phyloP scores from a whole-genome alignment of 1,284 basidiomycete species.

The Heterobasidion annosum region DNA sequence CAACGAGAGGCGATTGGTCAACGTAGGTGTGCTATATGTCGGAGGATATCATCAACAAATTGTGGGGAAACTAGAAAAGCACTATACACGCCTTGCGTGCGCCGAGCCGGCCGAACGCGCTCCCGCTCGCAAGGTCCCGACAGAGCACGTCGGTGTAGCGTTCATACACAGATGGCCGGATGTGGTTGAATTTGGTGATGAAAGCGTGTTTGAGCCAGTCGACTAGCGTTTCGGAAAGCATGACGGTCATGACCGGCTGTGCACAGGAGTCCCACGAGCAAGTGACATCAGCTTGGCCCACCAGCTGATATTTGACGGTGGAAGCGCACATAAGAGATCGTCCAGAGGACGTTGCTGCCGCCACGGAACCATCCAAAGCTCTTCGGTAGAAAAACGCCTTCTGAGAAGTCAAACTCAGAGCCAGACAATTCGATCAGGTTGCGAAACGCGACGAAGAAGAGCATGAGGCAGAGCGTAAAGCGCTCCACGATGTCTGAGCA shows the following conservation, averaged over 20 bases:
- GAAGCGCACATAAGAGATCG: constrained; percentile 77
- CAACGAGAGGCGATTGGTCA: constrained; percentile 92
- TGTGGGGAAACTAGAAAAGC: background rate
- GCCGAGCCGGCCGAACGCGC: constrained; percentile 55
- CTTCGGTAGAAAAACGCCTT: constrained; percentile 68
- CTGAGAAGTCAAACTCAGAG: constrained; percentile 72
- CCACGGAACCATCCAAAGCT: constrained; percentile 81
- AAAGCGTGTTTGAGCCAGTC: constrained; percentile 99
- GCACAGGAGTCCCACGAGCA: background rate
- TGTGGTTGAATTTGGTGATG: constrained; percentile 97
- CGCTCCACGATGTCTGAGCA: constrained; percentile 91
- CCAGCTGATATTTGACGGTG: background rate
- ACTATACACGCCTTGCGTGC: constrained; percentile 50
- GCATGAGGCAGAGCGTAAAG: constrained; percentile 90
- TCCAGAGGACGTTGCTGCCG: constrained; percentile 68
- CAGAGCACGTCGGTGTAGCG: constrained; percentile 95
- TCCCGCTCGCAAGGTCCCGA: constrained; percentile 83
- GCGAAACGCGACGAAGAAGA: constrained; percentile 85
- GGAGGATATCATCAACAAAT: background rate
- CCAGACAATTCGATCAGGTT: constrained; percentile 95
- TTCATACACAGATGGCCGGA: constrained; percentile 92
- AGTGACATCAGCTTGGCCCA: background rate
- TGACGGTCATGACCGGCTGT: constrained; percentile 86
- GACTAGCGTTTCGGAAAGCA: constrained; percentile 89
- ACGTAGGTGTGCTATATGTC: constrained; percentile 74